Conservation (phyloP, 2,329 filamentous ascomycete genomes). For the Ploettnerulaceae sp. region DNA sequence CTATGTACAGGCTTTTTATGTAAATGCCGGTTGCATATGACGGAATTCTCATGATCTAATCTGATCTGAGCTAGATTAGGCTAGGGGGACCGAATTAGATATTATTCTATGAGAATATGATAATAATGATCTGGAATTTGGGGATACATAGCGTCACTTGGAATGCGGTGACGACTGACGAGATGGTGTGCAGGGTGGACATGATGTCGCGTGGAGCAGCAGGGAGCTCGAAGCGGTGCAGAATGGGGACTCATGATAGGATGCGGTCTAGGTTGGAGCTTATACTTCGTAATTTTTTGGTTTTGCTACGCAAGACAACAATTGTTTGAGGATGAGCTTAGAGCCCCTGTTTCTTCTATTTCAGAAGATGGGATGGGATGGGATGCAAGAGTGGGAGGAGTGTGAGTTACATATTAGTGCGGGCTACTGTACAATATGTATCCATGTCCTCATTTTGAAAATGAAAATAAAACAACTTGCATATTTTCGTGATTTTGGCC, state of each 20-base stretch:
- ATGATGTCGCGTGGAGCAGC: not conserved
- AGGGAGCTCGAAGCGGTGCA: no score
- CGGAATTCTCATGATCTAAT: no score
- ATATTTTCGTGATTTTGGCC: not conserved
- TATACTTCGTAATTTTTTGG: not conserved
- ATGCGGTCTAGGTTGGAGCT: conserved; percentile 3
- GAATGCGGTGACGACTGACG: not conserved
- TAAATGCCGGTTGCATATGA: no score
- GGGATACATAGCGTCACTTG: conserved; percentile 3
- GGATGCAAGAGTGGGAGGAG: no score
- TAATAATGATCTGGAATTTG: not conserved
- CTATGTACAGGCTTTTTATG: no score
- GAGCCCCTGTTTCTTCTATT: not conserved
- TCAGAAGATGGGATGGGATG: not conserved
- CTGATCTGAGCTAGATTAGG: not conserved
- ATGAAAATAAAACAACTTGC: not conserved
- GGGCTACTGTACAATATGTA: no score
- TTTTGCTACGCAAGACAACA: no score
- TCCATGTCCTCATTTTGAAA: not conserved
- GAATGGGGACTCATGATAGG: no score
- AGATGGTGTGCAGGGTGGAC: not conserved
- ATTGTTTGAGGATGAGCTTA: not conserved
- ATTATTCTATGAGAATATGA: not conserved
- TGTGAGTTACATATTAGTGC: no score
- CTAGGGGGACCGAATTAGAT: not conserved